Evolutionary conservation across 163 green algal species (phyloP), one percentile per base, ranked within the genome.

Genomic region (Scenedesmus sp.): DNA sequence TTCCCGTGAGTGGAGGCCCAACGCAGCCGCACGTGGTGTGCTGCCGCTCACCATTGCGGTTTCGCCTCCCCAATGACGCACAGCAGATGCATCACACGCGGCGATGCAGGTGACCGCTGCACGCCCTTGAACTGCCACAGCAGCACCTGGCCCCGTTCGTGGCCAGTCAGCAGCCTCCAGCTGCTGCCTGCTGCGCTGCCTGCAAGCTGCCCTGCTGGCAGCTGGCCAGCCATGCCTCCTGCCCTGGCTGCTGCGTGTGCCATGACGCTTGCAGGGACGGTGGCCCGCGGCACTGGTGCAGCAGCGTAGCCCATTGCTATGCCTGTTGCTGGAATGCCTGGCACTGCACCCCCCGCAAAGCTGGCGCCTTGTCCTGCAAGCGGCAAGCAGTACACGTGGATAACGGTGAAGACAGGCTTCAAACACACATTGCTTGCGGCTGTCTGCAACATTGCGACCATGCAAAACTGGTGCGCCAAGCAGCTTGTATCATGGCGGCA

Each of bases 151-250:
- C 87, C 87, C 16, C 78, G 30, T 37, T 82, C 78, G 46, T 91
- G 87, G 42, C 87, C 87, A 33, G 76, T 81, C 78, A 91, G 79
- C 78, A 91, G 79, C 79, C 87, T 40, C 87, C 87, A 91, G 37
- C 56, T 76, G 51, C 35, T 56, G 37, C 44, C 43, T 51, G 44
- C 78, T 37, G 78, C 78, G 12, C 35, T 51, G 30, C 42, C 26
- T 70, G 43, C 83, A 33, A 43, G 43, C 84, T 68, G 53, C 51
- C 42, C 18, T 51, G 16, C 82, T 43, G 35, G 51, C 33, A 43
- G 33, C 82, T 46, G 84, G 42, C 73, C 73, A 13, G n/a, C 37
- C 73, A 49, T 46, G 37, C 37, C 73, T 24, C 26, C 61, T 13
- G 24, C n/a, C 65, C 37, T 65, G 2, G 61, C 85, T 30, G 43